Base-by-base conservation (phyloP, 192 early-diverging fungal genomes). In the Rhizophagus prolifer region DNA sequence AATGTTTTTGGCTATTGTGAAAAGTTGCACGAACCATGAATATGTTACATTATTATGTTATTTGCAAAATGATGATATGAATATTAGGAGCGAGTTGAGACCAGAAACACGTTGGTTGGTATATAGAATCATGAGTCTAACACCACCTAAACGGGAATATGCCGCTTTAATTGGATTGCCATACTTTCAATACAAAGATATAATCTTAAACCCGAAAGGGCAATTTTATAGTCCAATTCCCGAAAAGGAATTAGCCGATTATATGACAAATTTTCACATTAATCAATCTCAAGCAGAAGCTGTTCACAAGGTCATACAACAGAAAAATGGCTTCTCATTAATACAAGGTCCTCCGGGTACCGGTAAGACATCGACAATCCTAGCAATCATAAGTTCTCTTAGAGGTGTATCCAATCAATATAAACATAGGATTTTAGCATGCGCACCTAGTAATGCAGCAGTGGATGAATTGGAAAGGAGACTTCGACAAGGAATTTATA, bases 401-500 rank as follows among this genome's bases (percentile, higher is more conserved):
- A 82, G 79, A 25, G 69, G 81, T 46, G 66, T 71, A 3, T 46
- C 82, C 0, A 62, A 72, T n/a, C 31, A 36, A 3, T 69, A 54
- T 13, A 44, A 61, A 5, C 79, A 72, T 81, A 79, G 85, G 4
- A 77, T 99, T 50, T 84, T 99, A 7, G 90, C 95, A 9, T 97
- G 96, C 74, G 96, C 95, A n/a, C 97, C 97, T 7, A 93, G 91
- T 74, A 99, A 99, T 77, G 96, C 97, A 4, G 97, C 95, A 0
- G 94, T 95, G 41, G 97, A 99, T 75, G 97, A 99, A 83, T 94
- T 99, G 79, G 93, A 92, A 13, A 92, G 94, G 75, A 88, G 97
- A 13, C 71, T 99, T 14, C 93, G 90, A 81, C 73, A 82, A 2
- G 97, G 96, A 30, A 93, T 97, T 25, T 63, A 79, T 9, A 86